Evolutionary conservation across 176 grass and related monocot species (phyloP).

Genomic region (Secale cereale): DNA sequence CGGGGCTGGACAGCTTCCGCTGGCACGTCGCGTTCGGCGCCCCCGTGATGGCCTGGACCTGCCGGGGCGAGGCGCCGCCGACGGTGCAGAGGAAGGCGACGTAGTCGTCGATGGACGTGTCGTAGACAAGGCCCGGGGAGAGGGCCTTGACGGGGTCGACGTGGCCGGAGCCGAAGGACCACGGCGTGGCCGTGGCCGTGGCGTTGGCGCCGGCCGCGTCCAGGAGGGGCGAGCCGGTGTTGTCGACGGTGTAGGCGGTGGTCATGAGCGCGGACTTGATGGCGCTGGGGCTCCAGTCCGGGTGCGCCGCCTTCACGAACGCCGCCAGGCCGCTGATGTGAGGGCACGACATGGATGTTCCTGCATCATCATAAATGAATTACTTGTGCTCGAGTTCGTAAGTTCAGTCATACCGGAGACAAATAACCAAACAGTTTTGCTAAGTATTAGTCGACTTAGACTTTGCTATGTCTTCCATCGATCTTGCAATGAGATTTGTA

Average conservation of each 20-base stretch:
- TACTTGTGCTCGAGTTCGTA: background rate
- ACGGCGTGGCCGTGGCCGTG: conserved; percentile 56
- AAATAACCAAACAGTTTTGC: background rate
- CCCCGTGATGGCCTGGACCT: conserved; percentile 62
- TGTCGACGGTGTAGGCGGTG: conserved; percentile 78
- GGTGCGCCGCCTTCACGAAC: conserved; percentile 75
- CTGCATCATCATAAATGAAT: conserved; percentile 23
- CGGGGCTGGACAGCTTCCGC: conserved; percentile 61
- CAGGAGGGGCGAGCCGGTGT: conserved; percentile 42
- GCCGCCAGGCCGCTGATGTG: conserved; percentile 81
- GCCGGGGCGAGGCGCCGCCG: conserved; percentile 43
- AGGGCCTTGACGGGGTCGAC: conserved; percentile 71
- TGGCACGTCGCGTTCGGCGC: conserved; percentile 59
- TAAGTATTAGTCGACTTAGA: too few relatives aligned
- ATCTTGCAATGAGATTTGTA: too few relatives aligned
- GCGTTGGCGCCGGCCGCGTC: conserved; percentile 47
- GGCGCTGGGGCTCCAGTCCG: conserved; percentile 89
- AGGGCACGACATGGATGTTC: conserved; percentile 96
- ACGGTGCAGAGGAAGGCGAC: conserved; percentile 79
- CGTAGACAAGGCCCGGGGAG: conserved; percentile 83
- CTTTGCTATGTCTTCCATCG: too few relatives aligned
- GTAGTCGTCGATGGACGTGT: conserved; percentile 66
- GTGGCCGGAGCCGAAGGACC: conserved; percentile 74
- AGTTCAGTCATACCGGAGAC: background rate
- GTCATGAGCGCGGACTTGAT: conserved; percentile 94